Evolutionary conservation across 495 filamentous ascomycete genomes (phyloP), one percentile per base, ranked within the genome.

Genomic region (Xylaria castorea): DNA sequence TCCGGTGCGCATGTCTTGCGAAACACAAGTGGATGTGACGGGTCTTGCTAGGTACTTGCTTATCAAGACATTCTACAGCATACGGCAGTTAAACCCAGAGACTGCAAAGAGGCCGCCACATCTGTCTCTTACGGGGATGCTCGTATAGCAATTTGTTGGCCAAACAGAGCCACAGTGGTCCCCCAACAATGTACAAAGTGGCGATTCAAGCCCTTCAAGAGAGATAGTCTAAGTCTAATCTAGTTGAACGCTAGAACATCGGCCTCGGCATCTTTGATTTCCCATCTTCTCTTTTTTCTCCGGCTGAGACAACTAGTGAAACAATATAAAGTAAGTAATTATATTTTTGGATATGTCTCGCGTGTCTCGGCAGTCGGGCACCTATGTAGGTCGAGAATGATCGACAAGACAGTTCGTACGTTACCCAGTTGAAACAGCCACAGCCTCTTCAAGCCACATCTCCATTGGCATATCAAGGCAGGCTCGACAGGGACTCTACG

Each of bases 401-500:
- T 64, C 61, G 36, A 44, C 61, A 30, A 27, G 20, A 27, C 61
- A 16, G n/a, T n/a, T 16, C n/a, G 36, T 42, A 64, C n/a, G 22
- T 30, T 4, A 30, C 25, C 61, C 61, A 62, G 60, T 62, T 40
- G 36, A 11, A 30, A 42, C 34, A 42, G n/a, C 61, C 11, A 42
- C 22, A 64, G 22, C 38, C 60, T 27, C 32, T 38, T 62, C 58
- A 42, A 63, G 60, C 60, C 60, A 63, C 60, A 16, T 63, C n/a
- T 6, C 3, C 12, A 22, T 5, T 5, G 16, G 7, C n/a, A 55
- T n/a, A 20, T 27, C 44, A 46, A 14, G 44, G 46, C 20, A 20
- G n/a, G n/a, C n/a, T n/a, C n/a, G n/a, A n/a, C n/a, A n/a, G n/a
- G n/a, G n/a, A n/a, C n/a, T 48, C 44, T 18, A 5, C 44, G n/a